phyloP scores from a whole-genome alignment of 2,329 filamentous ascomycete genomes.

The Aureobasidium sp. region DNA sequence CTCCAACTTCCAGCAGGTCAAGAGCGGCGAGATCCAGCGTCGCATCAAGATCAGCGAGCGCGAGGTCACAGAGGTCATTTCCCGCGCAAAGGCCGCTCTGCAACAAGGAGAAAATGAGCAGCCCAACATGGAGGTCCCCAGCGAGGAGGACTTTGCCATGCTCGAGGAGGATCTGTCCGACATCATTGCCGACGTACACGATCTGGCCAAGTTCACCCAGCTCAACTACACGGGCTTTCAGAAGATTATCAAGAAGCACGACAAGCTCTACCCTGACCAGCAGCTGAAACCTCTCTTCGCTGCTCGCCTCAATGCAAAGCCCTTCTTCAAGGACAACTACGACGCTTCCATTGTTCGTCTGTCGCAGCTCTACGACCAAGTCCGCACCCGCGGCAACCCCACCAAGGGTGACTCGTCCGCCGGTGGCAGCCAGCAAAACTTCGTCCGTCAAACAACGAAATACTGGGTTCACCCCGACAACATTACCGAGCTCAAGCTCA shows the following conservation, averaged over 20 bases:
- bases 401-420: conserved; percentile 87
- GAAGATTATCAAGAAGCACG: conserved; percentile 99
- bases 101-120: conserved; percentile 29
- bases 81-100: conserved; percentile 51
- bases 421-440: conserved; percentile 87
- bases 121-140: conserved; percentile 44
- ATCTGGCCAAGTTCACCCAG: conserved; percentile 95
- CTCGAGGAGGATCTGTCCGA: conserved; percentile 94
- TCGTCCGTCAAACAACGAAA: conserved; percentile 94
- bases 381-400: conserved; percentile 86
- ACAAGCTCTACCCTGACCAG: conserved; percentile 55
- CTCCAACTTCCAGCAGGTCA: conserved; percentile 94
- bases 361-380: conserved; percentile 89
- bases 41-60: conserved; percentile 81
- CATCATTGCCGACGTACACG: conserved; percentile 96
- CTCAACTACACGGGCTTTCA: conserved; percentile 98
- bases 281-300: conserved; percentile 93
- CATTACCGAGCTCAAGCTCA: conserved; percentile 94
- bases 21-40: conserved; percentile 89
- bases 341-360: conserved; percentile 92
- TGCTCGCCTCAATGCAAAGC: conserved; percentile 85
- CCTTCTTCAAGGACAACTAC: conserved; percentile 99
- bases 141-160: conserved; percentile 88
- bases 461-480: conserved; percentile 99
- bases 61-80: conserved; percentile 83